phyloP scores from a whole-genome alignment of 2,329 filamentous ascomycete genomes.

The Apiospora rasikravindrae region DNA sequence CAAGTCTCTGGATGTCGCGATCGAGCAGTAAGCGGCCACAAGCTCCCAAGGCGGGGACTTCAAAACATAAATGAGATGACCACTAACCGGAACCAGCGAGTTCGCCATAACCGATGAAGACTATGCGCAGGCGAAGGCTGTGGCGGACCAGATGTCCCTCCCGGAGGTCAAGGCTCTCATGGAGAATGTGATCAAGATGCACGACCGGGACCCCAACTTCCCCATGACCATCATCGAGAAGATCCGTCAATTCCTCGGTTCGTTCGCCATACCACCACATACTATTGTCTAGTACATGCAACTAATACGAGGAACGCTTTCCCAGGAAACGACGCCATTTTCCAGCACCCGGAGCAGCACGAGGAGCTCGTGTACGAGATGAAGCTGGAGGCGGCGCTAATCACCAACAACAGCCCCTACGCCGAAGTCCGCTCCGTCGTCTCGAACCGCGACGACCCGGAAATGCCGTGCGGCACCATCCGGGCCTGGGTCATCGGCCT shows the following conservation, averaged over 20 bases:
- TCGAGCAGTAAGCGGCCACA: constrained; percentile 14
- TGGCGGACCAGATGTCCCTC: constrained; percentile 14
- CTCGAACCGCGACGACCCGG: constrained; percentile 45
- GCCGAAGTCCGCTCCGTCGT: constrained; percentile 54
- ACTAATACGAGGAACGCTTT: not conserved
- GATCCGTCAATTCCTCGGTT: constrained; percentile 45
- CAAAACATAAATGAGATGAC: not conserved
- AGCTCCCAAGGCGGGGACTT: not conserved
- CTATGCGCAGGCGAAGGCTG: constrained; percentile 12
- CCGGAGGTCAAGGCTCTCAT: constrained; percentile 35
- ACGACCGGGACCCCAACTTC: constrained; percentile 51
- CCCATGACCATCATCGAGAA: constrained; percentile 45
- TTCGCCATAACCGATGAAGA: constrained; percentile 18
- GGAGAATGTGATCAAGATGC: constrained; percentile 45
- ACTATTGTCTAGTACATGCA: too few relatives aligned
- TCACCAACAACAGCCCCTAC: constrained; percentile 62
- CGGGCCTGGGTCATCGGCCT: constrained; percentile 60
- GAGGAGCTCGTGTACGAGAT: constrained; percentile 56
- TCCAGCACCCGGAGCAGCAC: constrained; percentile 52
- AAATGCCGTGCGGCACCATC: constrained; percentile 50
- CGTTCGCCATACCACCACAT: too few relatives aligned
- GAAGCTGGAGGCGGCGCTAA: constrained; percentile 60
- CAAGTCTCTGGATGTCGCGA: not conserved
- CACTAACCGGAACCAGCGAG: not conserved
- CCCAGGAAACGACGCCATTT: constrained; percentile 48